phyloP scores from a whole-genome alignment of 768 basidiomycete genomes.

The Polyporus arcularius region DNA sequence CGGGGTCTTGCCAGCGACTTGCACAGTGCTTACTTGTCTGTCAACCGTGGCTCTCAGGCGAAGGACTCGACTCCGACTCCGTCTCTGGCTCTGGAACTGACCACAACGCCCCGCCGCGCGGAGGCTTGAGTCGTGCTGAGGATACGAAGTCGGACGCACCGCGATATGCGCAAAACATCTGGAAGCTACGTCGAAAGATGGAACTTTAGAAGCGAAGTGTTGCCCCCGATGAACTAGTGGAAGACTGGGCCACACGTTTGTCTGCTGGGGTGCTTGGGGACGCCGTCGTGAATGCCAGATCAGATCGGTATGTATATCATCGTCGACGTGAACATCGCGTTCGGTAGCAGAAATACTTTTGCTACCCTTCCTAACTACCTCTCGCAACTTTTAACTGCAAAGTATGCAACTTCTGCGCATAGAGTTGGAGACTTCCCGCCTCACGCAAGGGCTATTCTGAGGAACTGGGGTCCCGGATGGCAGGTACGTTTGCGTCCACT shows the following conservation, averaged over 20 bases:
- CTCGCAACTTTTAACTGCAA: no score
- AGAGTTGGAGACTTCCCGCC: no score
- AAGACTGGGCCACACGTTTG: conserved; percentile 83
- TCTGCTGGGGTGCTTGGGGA: conserved; percentile 80
- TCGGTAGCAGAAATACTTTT: no score
- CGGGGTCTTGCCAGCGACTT: no score
- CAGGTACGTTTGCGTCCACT: no score
- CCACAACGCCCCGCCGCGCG: conserved; percentile 1
- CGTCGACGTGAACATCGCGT: not conserved
- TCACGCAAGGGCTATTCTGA: no score
- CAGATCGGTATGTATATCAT: conserved; percentile 56
- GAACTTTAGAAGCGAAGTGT: conserved; percentile 26
- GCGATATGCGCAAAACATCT: no score
- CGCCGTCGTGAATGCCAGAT: conserved; percentile 65
- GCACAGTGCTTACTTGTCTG: no score
- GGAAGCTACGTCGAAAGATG: not conserved
- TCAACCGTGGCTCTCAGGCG: no score
- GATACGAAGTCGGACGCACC: not conserved
- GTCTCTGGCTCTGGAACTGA: not conserved
- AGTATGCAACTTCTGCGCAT: no score
- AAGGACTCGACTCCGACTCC: not conserved
- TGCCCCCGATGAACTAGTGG: conserved; percentile 40
- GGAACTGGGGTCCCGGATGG: no score
- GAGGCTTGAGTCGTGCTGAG: not conserved
- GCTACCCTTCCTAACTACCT: no score